phyloP scores from a whole-genome alignment of 495 filamentous ascomycete genomes.

The Apiosordaria backusii region DNA sequence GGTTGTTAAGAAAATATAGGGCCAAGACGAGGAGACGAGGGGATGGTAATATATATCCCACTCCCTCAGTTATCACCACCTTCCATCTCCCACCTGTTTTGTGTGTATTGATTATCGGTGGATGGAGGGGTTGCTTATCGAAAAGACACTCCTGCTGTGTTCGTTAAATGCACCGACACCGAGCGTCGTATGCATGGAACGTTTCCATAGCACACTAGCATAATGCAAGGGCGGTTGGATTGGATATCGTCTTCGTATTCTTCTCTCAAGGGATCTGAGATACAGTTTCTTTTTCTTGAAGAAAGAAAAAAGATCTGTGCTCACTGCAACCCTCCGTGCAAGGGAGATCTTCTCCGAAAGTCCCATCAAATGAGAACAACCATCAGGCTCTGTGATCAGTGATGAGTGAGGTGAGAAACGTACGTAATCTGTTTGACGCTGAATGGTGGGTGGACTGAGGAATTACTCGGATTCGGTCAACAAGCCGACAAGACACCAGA shows the following conservation, averaged over 20 bases:
- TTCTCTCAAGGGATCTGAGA: background rate
- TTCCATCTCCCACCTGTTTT: background rate
- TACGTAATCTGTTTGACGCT: background rate
- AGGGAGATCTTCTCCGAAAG: background rate
- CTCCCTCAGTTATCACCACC: background rate
- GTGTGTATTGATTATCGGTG: background rate
- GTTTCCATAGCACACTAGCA: background rate
- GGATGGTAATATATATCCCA: slow-evolving; percentile 2
- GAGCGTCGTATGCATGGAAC: slow-evolving; percentile 1
- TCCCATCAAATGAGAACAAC: no score
- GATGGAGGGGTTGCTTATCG: background rate
- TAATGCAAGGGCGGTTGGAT: background rate
- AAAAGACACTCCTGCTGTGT: background rate
- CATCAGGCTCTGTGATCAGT: no score
- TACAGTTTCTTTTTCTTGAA: no score
- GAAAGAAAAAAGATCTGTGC: background rate
- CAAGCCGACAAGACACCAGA: background rate
- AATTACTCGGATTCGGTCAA: background rate
- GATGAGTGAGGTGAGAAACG: background rate
- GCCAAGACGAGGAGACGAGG: background rate
- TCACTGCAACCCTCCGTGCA: background rate
- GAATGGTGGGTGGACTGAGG: background rate
- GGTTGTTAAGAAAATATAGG: background rate
- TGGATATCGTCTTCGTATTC: background rate
- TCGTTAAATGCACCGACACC: background rate